Evolutionary conservation across 2,329 filamentous ascomycete genomes (phyloP), one percentile per base, ranked within the genome.

Genomic region (Sporothrix globosa): DNA sequence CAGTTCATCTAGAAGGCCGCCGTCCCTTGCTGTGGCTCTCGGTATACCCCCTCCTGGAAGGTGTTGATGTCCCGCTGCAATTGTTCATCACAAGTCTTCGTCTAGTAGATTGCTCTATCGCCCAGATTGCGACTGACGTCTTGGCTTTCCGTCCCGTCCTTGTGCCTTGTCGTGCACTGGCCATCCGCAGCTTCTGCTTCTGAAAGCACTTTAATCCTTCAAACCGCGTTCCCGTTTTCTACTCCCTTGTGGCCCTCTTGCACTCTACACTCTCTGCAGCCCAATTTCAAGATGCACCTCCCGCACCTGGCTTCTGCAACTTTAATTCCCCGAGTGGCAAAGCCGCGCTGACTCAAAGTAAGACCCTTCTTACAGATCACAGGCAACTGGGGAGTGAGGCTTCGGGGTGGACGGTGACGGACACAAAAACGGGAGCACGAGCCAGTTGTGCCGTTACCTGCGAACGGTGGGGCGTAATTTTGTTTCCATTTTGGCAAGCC

Each of bases 321-420:
- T 2, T 13, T 19, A 60, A 58, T 39, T 30, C 19, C 34, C 19
- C 56, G 30, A 30, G 56, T 41, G 17, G 30, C 56, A 52, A 58
- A 27, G 41, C 48, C 21, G 14, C 13, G 52, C 66, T 68, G 66
- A 68, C 39, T 68, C 66, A 68, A 58, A 68, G 39, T n/a, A 19
- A 68, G 66, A 17, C 52, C 52, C 66, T 68, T 56, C 66, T 68
- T n/a, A 58, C 66, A 53, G 24, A 68, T 68, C 66, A 48, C 46
- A 54, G 65, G 17, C 5, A 7, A 30, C 27, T 30, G 27, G 27
- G 27, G 27, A 4, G 27, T 30, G 27, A 30, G 27, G 27, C 27
- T 4, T 30, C 5, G 5, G 27, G 27, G 27, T 30, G 27, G 34
- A 34, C 34, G 7, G 7, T 34, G 34, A 34, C 34, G 7, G 34